phyloP scores from a whole-genome alignment of 164 flowering plant species.

The Magnolia officinalis region DNA sequence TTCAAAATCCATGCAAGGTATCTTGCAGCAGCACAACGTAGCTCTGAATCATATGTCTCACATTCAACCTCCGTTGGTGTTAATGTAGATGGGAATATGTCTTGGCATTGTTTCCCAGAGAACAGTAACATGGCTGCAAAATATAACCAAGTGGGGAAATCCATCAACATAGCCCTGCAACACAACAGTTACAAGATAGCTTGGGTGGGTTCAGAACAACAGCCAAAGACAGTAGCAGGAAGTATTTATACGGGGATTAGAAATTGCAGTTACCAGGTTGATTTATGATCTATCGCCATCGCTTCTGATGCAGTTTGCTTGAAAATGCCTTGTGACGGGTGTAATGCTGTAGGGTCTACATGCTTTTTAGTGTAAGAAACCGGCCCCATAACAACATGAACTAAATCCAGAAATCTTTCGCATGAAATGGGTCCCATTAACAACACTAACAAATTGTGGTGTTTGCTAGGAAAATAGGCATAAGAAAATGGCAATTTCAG shows the following conservation, averaged over 20 bases:
- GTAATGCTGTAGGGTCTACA: not conserved
- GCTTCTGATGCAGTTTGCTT: constrained; percentile 22
- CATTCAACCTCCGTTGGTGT: constrained; percentile 5
- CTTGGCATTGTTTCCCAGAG: constrained; percentile 20
- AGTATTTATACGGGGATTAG: not conserved
- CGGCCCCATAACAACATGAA: constrained; percentile 21
- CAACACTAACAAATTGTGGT: constrained; percentile 23
- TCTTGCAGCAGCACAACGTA: constrained; percentile 38
- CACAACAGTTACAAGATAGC: constrained; percentile 13
- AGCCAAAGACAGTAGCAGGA: not conserved
- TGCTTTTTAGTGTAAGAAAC: constrained; percentile 15
- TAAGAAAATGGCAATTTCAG: constrained; percentile 55
- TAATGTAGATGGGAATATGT: constrained; percentile 16
- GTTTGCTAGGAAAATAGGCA: constrained; percentile 57
- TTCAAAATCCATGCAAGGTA: constrained; percentile 65
- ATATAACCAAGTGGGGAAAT: constrained; percentile 72
- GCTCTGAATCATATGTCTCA: constrained; percentile 18
- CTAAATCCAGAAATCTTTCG: constrained; percentile 39
- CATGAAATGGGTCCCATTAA: constrained; percentile 51
- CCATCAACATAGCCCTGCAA: constrained; percentile 69
- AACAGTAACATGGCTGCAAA: constrained; percentile 57
- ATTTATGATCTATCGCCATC: constrained; percentile 39
- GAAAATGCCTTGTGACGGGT: not conserved
- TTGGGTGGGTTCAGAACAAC: constrained; percentile 4
- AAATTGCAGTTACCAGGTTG: constrained; percentile 49